These are phyloP conservation scores for Tephrocybe rancida DNA, from an alignment of 768 basidiomycete species.

Conservation along the genomic window DNA sequence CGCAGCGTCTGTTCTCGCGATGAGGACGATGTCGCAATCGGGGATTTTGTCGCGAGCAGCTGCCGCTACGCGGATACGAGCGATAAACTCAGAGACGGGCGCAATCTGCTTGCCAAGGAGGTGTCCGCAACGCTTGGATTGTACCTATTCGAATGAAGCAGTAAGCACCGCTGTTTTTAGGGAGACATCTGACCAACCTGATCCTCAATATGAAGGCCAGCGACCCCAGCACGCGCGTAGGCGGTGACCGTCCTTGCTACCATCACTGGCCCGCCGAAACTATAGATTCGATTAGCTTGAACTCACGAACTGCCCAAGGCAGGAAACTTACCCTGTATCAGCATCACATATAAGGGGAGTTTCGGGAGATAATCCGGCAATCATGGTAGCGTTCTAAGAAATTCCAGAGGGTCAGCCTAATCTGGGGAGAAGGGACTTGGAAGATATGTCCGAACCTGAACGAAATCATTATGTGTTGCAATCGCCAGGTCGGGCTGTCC, in stretches of 20 bases:
- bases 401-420: conserved; percentile 2
- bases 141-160: conserved; percentile 20
- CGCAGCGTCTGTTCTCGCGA: conserved; percentile 55
- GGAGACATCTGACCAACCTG: conserved; percentile 34
- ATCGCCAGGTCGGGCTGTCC: conserved; percentile 59
- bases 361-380: conserved; percentile 47
- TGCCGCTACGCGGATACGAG: conserved; percentile 54
- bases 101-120: conserved; percentile 56
- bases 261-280: conserved; percentile 58
- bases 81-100: conserved; percentile 48
- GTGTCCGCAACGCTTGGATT: conserved; percentile 59
- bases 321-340: conserved; percentile 46
- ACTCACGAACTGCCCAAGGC: not conserved
- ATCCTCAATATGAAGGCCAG: conserved; percentile 58
- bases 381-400: conserved; percentile 44
- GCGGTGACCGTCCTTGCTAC: conserved; percentile 54
- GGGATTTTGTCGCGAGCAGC: conserved; percentile 49
- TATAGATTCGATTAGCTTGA: conserved; percentile 12
- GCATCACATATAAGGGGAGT: conserved; percentile 57
- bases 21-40: conserved; percentile 51
- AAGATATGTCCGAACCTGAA: conserved; percentile 32
- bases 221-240: conserved; percentile 52
- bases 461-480: conserved; percentile 56
- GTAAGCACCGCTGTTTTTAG: too few relatives aligned
- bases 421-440: not conserved